Conservation (phyloP, 177 flowering plant species). For the Vitis hybrid region DNA sequence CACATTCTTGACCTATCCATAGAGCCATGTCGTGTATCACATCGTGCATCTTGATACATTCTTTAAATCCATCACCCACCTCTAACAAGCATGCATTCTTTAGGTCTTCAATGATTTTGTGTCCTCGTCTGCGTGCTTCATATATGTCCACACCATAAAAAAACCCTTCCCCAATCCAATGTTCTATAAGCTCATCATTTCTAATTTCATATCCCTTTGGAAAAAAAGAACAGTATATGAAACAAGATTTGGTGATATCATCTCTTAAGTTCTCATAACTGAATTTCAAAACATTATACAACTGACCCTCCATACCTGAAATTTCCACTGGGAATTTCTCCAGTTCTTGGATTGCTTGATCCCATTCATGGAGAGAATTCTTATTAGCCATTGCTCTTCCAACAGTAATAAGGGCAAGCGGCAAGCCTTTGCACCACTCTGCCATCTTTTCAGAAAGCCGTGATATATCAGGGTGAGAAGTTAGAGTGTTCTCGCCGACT, state of each 20-base stretch:
- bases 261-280: too few relatives aligned
- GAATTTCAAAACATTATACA: too few relatives aligned
- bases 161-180: slow-evolving; percentile 13
- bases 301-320: too few relatives aligned
- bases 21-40: slow-evolving; percentile 18
- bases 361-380: too few relatives aligned
- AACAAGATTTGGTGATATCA: slow-evolving; percentile 12
- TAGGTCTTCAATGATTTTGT: slow-evolving; percentile 4
- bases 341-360: too few relatives aligned
- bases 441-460: too few relatives aligned
- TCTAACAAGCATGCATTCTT: slow-evolving; percentile 8
- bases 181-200: not conserved
- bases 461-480: too few relatives aligned
- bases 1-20: slow-evolving; percentile 8
- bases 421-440: too few relatives aligned
- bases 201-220: not conserved
- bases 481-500: too few relatives aligned
- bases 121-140: slow-evolving; percentile 5
- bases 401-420: too few relatives aligned
- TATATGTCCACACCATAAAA: not conserved
- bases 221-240: slow-evolving; percentile 13
- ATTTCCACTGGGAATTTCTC: too few relatives aligned
- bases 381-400: too few relatives aligned
- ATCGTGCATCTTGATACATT: slow-evolving; percentile 12
- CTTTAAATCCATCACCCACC: not conserved